phyloP scores from a whole-genome alignment of 1,284 basidiomycete genomes.

The Moniliophthora roreri region DNA sequence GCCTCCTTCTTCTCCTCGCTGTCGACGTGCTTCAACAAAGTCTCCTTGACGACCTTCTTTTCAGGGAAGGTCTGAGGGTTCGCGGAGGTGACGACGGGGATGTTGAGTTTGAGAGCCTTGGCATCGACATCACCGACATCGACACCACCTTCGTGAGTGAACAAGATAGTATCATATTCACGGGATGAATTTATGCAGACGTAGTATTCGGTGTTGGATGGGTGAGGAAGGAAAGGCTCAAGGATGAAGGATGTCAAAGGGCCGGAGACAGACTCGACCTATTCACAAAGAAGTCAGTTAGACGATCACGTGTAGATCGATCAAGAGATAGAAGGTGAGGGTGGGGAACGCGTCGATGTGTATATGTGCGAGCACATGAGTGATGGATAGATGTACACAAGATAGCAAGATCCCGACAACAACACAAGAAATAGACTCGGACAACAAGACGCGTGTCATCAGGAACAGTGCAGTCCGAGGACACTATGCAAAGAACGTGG shows the following conservation, averaged over 20 bases:
- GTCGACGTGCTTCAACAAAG: slow-evolving; percentile 81
- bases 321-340: not conserved
- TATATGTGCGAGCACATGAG: too few species aligned
- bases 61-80: slow-evolving; percentile 68
- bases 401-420: too few species aligned
- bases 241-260: slow-evolving; percentile 98
- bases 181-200: slow-evolving; percentile 97
- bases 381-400: too few species aligned
- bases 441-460: not conserved
- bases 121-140: slow-evolving; percentile 99
- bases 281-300: slow-evolving; percentile 9
- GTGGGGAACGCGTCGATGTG: not conserved
- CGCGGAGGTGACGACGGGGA: slow-evolving; percentile 58
- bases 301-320: slow-evolving; percentile 7
- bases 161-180: slow-evolving; percentile 95
- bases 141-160: slow-evolving; percentile 99
- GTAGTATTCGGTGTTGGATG: slow-evolving; percentile 94
- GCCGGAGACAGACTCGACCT: slow-evolving; percentile 93
- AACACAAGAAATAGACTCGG: not conserved
- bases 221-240: slow-evolving; percentile 97
- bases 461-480: not conserved
- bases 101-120: slow-evolving; percentile 90
- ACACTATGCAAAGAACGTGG: not conserved
- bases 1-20: slow-evolving; percentile 72
- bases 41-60: slow-evolving; percentile 71